phyloP scores from a whole-genome alignment of 1,284 basidiomycete genomes.

The Lentinula novae-zelandiae region DNA sequence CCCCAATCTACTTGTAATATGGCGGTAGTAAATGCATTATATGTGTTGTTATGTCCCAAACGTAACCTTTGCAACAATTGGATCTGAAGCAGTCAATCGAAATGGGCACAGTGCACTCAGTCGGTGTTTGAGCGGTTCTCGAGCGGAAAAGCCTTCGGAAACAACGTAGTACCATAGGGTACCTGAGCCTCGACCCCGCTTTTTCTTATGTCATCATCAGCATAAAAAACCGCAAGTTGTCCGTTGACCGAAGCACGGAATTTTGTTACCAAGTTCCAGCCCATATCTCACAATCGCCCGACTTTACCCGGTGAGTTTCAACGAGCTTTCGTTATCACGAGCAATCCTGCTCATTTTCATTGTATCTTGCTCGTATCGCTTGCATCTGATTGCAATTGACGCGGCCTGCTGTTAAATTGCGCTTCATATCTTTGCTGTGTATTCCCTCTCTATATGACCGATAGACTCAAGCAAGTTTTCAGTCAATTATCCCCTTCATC shows the following conservation, averaged over 20 bases:
- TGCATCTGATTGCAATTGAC: slow-evolving; percentile 6
- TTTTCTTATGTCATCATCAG: too few relatives aligned
- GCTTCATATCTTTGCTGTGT: neutral
- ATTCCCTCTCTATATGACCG: slow-evolving; percentile 34
- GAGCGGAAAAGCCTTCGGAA: too few relatives aligned
- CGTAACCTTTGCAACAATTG: too few relatives aligned
- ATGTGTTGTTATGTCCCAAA: neutral
- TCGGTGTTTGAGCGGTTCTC: too few relatives aligned
- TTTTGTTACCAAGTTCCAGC: neutral
- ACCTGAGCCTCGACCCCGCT: too few relatives aligned
- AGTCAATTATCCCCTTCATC: slow-evolving; percentile 34
- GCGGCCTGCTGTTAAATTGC: neutral
- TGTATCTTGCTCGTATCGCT: neutral
- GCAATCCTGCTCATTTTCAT: neutral
- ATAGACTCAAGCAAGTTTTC: slow-evolving; percentile 50
- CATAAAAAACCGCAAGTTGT: too few relatives aligned
- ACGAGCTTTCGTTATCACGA: neutral
- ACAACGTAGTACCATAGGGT: too few relatives aligned
- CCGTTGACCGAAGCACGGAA: too few relatives aligned
- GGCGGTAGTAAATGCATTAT: neutral
- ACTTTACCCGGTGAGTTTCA: neutral
- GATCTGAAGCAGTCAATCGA: too few relatives aligned
- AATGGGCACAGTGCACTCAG: too few relatives aligned
- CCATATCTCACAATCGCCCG: neutral
- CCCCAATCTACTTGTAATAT: neutral